Evolutionary conservation across 495 filamentous ascomycete species (phyloP).

Genomic region (Collariella sp.): DNA sequence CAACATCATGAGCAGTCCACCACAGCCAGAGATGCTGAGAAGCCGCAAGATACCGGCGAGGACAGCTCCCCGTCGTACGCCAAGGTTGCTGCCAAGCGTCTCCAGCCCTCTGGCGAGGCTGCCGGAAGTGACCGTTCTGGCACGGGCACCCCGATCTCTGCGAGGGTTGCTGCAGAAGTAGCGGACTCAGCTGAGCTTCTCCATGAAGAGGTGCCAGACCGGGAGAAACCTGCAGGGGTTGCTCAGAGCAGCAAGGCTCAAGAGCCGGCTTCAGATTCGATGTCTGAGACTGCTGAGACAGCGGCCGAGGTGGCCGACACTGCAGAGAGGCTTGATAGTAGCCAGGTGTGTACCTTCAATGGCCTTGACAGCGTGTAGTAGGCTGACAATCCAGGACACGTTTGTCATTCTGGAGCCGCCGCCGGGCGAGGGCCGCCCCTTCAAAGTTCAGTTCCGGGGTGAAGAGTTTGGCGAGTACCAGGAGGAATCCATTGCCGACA

Average conservation of each 20-base stretch:
- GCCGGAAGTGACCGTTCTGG: slow-evolving; percentile 7
- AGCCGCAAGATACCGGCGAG: neutral
- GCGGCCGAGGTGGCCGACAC: slow-evolving; percentile 44
- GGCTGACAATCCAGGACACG: slow-evolving; percentile 1
- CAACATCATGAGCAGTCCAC: neutral
- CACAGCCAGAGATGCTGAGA: neutral
- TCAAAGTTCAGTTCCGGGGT: neutral
- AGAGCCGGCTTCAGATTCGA: slow-evolving; percentile 26
- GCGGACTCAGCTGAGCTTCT: slow-evolving; percentile 35
- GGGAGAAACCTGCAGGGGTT: slow-evolving; percentile 23
- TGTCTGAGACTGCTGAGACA: slow-evolving; percentile 32
- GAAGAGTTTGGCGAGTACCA: slow-evolving; percentile 10
- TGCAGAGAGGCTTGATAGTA: slow-evolving; percentile 27
- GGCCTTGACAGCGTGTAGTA: slow-evolving; percentile 7
- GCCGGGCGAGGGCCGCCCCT: slow-evolving; percentile 4
- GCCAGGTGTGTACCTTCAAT: slow-evolving; percentile 22
- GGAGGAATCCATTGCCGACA: slow-evolving; percentile 16
- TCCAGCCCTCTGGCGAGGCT: neutral
- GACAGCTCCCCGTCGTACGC: neutral
- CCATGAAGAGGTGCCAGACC: slow-evolving; percentile 26
- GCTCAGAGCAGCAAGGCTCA: slow-evolving; percentile 22
- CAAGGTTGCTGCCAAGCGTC: neutral
- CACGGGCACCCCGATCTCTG: slow-evolving; percentile 17
- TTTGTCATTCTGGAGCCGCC: slow-evolving; percentile 12
- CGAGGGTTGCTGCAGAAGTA: slow-evolving; percentile 31